Base-by-base conservation (phyloP, 768 basidiomycete genomes). In the Tulasnella sp. region DNA sequence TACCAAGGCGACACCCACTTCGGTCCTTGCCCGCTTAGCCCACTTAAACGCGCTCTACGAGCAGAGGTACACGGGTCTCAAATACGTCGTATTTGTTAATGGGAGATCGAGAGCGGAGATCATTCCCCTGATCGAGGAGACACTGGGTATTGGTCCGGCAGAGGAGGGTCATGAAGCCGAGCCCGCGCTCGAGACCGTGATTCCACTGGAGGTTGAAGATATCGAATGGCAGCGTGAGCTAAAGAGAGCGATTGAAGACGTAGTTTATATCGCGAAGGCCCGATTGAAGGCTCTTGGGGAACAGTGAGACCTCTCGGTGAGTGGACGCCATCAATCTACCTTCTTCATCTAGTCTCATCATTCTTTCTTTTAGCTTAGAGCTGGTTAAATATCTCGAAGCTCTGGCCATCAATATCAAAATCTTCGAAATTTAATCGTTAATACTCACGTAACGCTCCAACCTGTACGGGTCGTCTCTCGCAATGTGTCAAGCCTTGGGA, bases 71-170 rank as follows among this genome's bases (percentile, higher is more conserved):
- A 87, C 90, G 0, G 88, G 90, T 3, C 78, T 97, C 75, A 85
- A 91, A 22, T 96, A 94, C 77, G 92, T 97, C 80, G 95, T 93
- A 6, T 97, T 95, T 77, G 95, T 96, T 44, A 93, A 94, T 77
- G 92, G 92, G 39, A 85, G 94, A 73, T 86, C 86, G 74, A 83
- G 94, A 42, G 84, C 84, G 39, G 84, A 79, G 62, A 89, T 97
- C 75, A 88, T 86, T 42, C 83, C 87, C 75, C 92, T 95, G 81
- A 90, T 97, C 85, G 92, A 95, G 79, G 83, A 82, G 72, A 83
- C 82, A 69, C 81, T 95, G 39, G 83, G 81, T 4, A 77, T 88
- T 17, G 74, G 77, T 22, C 37, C 67, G 32, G 65, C 86, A 7
- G 78, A 81, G 2, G 77, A 83, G 47, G n/a, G 32, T 68, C 19